These are phyloP conservation scores for Wallacemonas rigidus DNA, from an alignment of 208 protist genomes.

Conservation along the genomic window DNA sequence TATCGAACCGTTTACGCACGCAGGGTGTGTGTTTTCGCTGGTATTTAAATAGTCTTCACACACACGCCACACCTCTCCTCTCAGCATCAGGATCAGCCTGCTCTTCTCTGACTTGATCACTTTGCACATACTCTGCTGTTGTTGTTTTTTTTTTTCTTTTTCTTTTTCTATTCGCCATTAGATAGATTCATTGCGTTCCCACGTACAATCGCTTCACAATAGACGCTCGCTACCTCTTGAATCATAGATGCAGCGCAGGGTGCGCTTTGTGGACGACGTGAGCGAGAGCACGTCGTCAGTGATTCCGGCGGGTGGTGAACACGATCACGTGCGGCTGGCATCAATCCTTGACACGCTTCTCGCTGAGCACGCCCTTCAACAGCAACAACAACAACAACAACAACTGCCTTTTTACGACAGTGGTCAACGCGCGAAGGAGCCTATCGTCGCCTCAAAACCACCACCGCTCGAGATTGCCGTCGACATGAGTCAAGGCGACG, in stretches of 20 bases:
- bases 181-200: not conserved
- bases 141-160: too few species aligned
- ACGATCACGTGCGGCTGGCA: not conserved
- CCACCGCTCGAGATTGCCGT: conserved; percentile 4
- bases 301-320: not conserved
- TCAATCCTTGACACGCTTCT: conserved; percentile 17
- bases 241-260: not conserved
- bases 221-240: too few species aligned
- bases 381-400: conserved; percentile 14
- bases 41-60: too few species aligned
- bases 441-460: not conserved
- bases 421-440: not conserved
- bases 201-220: not conserved
- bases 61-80: too few species aligned
- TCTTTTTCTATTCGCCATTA: not conserved
- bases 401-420: not conserved
- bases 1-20: too few species aligned
- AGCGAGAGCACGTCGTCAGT: not conserved
- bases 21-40: too few species aligned
- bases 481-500: conserved; percentile 1
- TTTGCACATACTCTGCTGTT: too few species aligned
- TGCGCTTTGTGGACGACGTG: not conserved
- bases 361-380: conserved; percentile 8
- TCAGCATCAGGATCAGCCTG: too few species aligned
- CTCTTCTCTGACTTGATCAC: too few species aligned